phyloP scores from a whole-genome alignment of 1,284 basidiomycete genomes.

The Malassezia furfur region DNA sequence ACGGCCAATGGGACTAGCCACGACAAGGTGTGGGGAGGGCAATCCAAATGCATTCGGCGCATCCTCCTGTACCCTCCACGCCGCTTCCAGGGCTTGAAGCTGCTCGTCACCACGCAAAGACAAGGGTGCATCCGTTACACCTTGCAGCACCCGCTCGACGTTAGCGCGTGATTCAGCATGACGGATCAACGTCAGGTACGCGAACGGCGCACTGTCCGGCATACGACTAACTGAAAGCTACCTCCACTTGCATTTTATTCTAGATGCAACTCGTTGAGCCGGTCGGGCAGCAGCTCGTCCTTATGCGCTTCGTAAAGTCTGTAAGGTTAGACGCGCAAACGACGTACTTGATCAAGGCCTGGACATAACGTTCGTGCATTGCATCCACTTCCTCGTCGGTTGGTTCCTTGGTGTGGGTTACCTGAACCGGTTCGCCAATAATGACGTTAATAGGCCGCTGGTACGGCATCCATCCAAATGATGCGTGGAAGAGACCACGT shows the following conservation, averaged over 20 bases:
- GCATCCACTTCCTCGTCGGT: slow-evolving; percentile 67
- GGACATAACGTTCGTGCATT: slow-evolving; percentile 78
- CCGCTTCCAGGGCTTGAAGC: slow-evolving; percentile 23
- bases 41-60: slow-evolving; percentile 11
- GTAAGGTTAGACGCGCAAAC: not conserved
- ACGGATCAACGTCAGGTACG: slow-evolving; percentile 30
- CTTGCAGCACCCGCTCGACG: slow-evolving; percentile 36
- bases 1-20: slow-evolving; percentile 31
- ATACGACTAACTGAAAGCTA: not conserved
- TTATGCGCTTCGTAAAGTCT: slow-evolving; percentile 47
- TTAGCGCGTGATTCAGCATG: slow-evolving; percentile 42
- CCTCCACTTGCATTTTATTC: not conserved
- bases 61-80: slow-evolving; percentile 2
- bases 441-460: slow-evolving; percentile 88
- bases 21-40: slow-evolving; percentile 25
- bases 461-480: slow-evolving; percentile 73
- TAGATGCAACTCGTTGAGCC: not conserved
- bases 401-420: slow-evolving; percentile 68
- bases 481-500: slow-evolving; percentile 59
- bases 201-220: not conserved
- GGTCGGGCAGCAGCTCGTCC: slow-evolving; percentile 15
- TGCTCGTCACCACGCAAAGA: slow-evolving; percentile 31
- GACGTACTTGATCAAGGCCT: slow-evolving; percentile 54
- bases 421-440: slow-evolving; percentile 75
- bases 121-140: slow-evolving; percentile 36